Base-by-base conservation (phyloP, 345 rosid species). In the Moricandia arvensis region DNA sequence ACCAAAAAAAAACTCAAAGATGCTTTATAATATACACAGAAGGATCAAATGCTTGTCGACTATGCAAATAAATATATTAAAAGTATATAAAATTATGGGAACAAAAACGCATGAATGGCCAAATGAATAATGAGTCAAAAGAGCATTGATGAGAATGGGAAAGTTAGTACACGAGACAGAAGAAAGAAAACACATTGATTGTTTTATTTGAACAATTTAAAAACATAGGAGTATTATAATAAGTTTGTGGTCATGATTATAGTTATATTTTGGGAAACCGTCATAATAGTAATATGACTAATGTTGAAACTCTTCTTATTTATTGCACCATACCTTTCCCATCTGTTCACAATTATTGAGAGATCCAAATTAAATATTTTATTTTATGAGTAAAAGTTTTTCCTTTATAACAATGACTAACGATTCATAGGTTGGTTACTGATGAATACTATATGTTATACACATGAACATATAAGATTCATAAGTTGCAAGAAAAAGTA, bases 111-210 rank as follows among this genome's bases (percentile, higher is more conserved):
- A 79, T 79, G 82, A 69, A 38, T 75, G 64, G 71, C 53, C 59
- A 69, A 73, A 73, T 68, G 34, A 73, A 68, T 38, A 29, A 79
- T 73, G 78, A 74, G 82, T 79, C 82, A 68, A 79, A 79, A 47
- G 66, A 60, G 70, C 75, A 74, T 63, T 73, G 62, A 73, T 79
- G 79, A 74, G 51, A 79, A 73, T 79, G 79, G 68, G 51, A 79
- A 79, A 53, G 74, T 12, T 27, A 73, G 75, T 69, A 73, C 71
- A 79, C 71, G 67, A 79, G 71, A 74, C 66, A 63, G 64, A 79
- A 54, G 31, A n/a, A 71, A 35, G 38, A 61, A 72, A 72, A 73
- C 78, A 78, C 66, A 54, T 62, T 53, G 54, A 73, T 73, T 67
- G 59, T 59, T 31, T 64, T 57, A 9, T 60, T 45, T 62, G 4